A percentile compares a stretch with the other conserved stretches of the same genome.
These are phyloP conservation scores for Meira miltonrushii DNA, from an alignment of 1,284 basidiomycete genomes.

Conservation along the genomic window DNA sequence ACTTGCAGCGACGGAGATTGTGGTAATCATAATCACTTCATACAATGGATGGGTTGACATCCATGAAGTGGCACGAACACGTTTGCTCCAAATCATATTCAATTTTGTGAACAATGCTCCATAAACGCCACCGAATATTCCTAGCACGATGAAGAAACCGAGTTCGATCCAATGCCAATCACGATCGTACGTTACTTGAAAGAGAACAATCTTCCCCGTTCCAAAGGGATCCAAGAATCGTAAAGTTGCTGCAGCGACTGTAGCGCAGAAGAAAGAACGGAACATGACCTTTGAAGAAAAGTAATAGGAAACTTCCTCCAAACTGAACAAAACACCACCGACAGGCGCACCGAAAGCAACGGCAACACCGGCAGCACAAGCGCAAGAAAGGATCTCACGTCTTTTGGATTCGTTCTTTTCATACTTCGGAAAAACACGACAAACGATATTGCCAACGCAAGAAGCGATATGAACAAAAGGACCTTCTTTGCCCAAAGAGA, in stretches of 20 bases:
- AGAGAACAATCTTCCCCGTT: slow-evolving; percentile 56
- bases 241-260: slow-evolving; percentile 47
- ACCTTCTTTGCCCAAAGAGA: slow-evolving; percentile 67
- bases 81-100: slow-evolving; percentile 69
- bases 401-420: slow-evolving; percentile 72
- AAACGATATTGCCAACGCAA: slow-evolving; percentile 90
- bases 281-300: slow-evolving; percentile 53
- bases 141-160: slow-evolving; percentile 75
- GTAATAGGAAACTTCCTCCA: slow-evolving; percentile 55
- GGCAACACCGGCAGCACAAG: slow-evolving; percentile 67
- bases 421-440: slow-evolving; percentile 64
- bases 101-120: slow-evolving; percentile 89
- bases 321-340: slow-evolving; percentile 60
- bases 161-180: slow-evolving; percentile 80
- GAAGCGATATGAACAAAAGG: slow-evolving; percentile 94
- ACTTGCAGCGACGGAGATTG: slow-evolving; percentile 59
- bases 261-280: slow-evolving; percentile 47
- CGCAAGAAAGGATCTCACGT: slow-evolving; percentile 38
- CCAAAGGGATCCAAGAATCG: slow-evolving; percentile 83
- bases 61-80: slow-evolving; percentile 43
- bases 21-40: slow-evolving; percentile 74
- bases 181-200: slow-evolving; percentile 85
- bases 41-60: slow-evolving; percentile 64
- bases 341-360: slow-evolving; percentile 46
- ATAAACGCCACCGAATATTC: slow-evolving; percentile 70